Evolutionary conservation across 495 filamentous ascomycete genomes (phyloP), one percentile per base, ranked within the genome.

Genomic region (Sabuloglossum arenarium): DNA sequence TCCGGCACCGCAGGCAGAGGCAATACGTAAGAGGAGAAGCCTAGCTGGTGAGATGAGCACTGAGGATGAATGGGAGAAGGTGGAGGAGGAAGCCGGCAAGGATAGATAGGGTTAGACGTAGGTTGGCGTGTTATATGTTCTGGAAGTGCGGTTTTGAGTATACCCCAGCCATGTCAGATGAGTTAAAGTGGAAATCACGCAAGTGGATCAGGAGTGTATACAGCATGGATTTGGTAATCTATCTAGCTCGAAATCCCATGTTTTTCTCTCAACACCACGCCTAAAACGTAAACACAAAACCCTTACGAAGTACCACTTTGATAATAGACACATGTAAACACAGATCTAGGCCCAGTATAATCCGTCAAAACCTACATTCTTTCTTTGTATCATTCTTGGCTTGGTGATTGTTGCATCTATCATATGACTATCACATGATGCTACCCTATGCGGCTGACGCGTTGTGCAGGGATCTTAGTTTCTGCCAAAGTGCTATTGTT

Each of bases 61-160:
- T 11, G 58, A 60, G 19, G 47, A 51, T 21, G 56, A 60, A 52
- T 60, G 56, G 58, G 56, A 60, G 42, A 60, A 58, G 43, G 57
- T 75, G 54, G 67, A 72, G n/a, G 76, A 71, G 9, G 57, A 66
- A 23, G 60, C 28, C 5, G 47, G 25, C 2, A 30, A 51, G 47
- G 47, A 51, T 29, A 30, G 47, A 51, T 27, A 51, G 16, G 45
- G 6, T 30, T 28, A 4, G 21, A 49, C 16, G 24, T 28, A 12
- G 27, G 47, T 14, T 5, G 47, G 16, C 21, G 12, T 8, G 28
- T 16, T 10, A 11, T 27, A 29, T n/a, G 2, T 4, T 39, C 16
- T 43, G 16, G 39, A 21, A 4, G 11, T 43, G 39, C 39, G 39
- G 21, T 43, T 43, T 43, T 29, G 12, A 29, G 47, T 11, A 51